Conservation (phyloP, 164 flowering plant species). For the Kingdonia uniflora region DNA sequence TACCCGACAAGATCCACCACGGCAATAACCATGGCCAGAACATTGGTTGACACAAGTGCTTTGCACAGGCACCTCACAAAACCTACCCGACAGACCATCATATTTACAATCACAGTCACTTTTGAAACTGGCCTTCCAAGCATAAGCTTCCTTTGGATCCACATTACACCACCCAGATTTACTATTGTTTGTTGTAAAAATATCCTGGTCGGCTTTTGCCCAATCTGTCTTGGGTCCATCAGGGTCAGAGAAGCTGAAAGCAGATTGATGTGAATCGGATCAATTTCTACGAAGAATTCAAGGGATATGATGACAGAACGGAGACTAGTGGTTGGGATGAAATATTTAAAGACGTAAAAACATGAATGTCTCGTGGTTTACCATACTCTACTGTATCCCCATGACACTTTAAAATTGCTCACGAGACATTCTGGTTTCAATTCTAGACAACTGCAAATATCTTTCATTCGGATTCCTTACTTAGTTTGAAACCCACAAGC, state of each 20-base stretch:
- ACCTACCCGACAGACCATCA: conserved; percentile 69
- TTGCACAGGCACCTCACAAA: conserved; percentile 76
- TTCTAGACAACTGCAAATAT: no score
- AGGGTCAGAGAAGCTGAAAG: conserved; percentile 49
- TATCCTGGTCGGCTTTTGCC: conserved; percentile 57
- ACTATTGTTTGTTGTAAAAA: conserved; percentile 69
- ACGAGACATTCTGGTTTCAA: no score
- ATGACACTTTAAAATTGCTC: no score
- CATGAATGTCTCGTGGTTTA: no score
- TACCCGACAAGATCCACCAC: conserved; percentile 98
- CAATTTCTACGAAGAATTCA: not conserved
- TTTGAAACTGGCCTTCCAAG: conserved; percentile 45
- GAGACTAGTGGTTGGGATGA: no score
- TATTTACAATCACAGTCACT: conserved; percentile 95
- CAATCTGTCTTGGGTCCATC: conserved; percentile 57
- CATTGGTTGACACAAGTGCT: conserved; percentile 83
- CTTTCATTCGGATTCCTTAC: conserved; percentile 32
- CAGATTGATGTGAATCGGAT: conserved; percentile 7
- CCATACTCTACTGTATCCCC: no score
- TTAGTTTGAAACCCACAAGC: conserved; percentile 74
- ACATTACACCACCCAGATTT: conserved; percentile 94
- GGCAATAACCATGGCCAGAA: conserved; percentile 79
- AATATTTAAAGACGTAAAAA: no score
- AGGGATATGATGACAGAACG: no score
- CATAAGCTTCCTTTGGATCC: conserved; percentile 75